phyloP scores from a whole-genome alignment of 192 early-diverging fungal genomes.

The Spizellomyces sp. region DNA sequence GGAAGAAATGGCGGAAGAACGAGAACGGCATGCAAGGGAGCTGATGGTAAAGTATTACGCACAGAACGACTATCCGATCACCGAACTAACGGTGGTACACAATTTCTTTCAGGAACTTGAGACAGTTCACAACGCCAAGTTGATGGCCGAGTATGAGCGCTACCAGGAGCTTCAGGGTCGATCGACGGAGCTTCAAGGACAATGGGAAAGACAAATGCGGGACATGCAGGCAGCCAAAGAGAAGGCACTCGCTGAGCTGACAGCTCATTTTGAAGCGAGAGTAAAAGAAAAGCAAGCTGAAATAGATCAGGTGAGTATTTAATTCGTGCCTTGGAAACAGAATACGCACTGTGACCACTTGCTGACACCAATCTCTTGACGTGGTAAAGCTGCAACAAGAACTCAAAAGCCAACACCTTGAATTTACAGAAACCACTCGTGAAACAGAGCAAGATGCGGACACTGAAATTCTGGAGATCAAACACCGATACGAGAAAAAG shows the following conservation, averaged over 20 bases:
- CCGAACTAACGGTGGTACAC: background rate
- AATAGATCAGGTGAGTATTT: conserved; percentile 50
- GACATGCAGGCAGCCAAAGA: conserved; percentile 56
- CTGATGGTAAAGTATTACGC: conserved; percentile 35
- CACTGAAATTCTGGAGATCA: conserved; percentile 56
- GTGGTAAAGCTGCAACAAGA: conserved; percentile 55
- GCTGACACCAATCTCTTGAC: conserved; percentile 1
- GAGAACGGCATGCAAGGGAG: conserved; percentile 54
- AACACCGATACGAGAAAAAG: conserved; percentile 57
- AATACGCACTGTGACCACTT: background rate
- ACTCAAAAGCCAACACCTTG: conserved; percentile 49
- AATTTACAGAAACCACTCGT: conserved; percentile 57
- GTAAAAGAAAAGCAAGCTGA: conserved; percentile 58
- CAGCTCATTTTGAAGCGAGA: conserved; percentile 56
- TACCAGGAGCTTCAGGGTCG: conserved; percentile 57
- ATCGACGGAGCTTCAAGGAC: conserved; percentile 51
- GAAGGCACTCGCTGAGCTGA: conserved; percentile 51
- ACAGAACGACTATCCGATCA: background rate
- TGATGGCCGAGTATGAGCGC: conserved; percentile 67
- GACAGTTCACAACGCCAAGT: conserved; percentile 52
- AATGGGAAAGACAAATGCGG: conserved; percentile 61
- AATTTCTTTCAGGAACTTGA: conserved; percentile 43
- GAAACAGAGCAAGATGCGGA: conserved; percentile 69
- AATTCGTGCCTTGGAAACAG: background rate
- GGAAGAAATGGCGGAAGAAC: conserved; percentile 63